Conservation (phyloP, 441 rosid species). For the Hura crepitans region DNA sequence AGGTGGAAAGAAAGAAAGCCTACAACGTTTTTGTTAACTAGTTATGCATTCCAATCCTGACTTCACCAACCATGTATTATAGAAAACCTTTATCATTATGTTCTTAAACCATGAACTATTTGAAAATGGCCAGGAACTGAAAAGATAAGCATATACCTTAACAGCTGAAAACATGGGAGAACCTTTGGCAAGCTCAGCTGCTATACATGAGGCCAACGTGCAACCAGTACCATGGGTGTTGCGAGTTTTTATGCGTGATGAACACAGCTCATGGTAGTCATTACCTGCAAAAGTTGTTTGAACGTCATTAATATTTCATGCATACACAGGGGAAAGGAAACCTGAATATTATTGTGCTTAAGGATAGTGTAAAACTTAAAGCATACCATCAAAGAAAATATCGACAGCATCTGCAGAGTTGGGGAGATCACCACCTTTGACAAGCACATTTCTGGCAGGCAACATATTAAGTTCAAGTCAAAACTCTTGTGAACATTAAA, state of each 20-base stretch:
- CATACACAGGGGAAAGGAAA: not conserved
- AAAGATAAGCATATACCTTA: constrained; percentile 42
- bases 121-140: constrained; percentile 7
- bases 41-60: not conserved
- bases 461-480: constrained; percentile 21
- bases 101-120: not conserved
- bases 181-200: constrained; percentile 97
- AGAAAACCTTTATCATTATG: not conserved
- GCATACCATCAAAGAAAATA: constrained; percentile 72
- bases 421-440: constrained; percentile 96
- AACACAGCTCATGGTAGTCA: constrained; percentile 55
- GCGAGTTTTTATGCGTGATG: constrained; percentile 64
- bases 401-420: constrained; percentile 78
- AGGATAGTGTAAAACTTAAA: not conserved
- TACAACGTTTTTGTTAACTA: not conserved
- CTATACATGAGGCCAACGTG: constrained; percentile 90
- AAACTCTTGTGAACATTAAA: not conserved
- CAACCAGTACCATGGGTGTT: constrained; percentile 98
- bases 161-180: constrained; percentile 74
- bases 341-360: not conserved
- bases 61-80: not conserved
- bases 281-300: constrained; percentile 41
- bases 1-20: not conserved
- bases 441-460: constrained; percentile 72
- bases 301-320: constrained; percentile 10